Percentiles rank a stretch among this genome's conserved stretches.
Evolutionary conservation across 169 alveolate genomes (phyloP).

Genomic region (Plasmodium malariae): DNA sequence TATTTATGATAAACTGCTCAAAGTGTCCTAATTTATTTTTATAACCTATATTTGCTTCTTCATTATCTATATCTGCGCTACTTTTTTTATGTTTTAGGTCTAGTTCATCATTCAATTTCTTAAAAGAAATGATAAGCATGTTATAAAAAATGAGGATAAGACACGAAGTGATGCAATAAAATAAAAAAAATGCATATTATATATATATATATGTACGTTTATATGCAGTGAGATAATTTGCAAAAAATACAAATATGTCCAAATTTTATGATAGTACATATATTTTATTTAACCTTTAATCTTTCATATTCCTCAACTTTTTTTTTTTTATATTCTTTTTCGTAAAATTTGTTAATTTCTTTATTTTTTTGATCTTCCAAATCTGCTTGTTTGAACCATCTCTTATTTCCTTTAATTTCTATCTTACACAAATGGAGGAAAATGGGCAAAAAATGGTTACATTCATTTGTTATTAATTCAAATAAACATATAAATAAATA

Average conservation of each 20-base stretch:
- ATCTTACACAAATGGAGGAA: background rate
- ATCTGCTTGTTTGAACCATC: constrained; percentile 75
- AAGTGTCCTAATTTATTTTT: background rate
- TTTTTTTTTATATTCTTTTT: constrained; percentile 65
- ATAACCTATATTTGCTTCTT: constrained; percentile 60
- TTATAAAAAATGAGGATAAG: background rate
- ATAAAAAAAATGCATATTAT: background rate
- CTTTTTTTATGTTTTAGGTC: constrained; percentile 35
- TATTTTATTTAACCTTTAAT: constrained; percentile 51
- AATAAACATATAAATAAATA: background rate
- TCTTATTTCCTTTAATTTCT: constrained; percentile 73
- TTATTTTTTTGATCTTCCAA: constrained; percentile 60
- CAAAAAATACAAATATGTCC: too few species aligned
- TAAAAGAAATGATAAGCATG: background rate
- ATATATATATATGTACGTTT: too few species aligned
- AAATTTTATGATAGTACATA: too few species aligned
- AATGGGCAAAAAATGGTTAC: background rate
- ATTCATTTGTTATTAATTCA: background rate
- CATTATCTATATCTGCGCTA: constrained; percentile 31
- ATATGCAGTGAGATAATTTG: too few species aligned
- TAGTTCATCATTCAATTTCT: constrained; percentile 71
- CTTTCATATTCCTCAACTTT: constrained; percentile 74
- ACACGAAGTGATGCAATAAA: background rate
- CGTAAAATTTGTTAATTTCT: constrained; percentile 47
- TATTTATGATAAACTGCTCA: background rate